phyloP scores from a whole-genome alignment of 2,329 filamentous ascomycete species.

The Pestalotiopsis sp. region DNA sequence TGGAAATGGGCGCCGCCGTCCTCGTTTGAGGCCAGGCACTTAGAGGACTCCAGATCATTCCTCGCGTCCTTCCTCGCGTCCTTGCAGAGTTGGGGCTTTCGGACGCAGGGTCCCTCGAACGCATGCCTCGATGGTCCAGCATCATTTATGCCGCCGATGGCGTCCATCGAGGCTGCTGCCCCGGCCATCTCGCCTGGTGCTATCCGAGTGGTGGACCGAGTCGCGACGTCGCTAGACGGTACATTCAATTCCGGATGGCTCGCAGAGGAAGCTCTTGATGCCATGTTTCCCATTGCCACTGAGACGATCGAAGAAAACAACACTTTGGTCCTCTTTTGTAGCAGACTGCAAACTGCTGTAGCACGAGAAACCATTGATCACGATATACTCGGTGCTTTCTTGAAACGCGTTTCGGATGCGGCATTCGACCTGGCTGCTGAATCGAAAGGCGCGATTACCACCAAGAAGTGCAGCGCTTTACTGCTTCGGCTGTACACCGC shows the following conservation, averaged over 20 bases:
- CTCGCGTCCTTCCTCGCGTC: slow-evolving; percentile 1
- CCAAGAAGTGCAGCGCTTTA: not conserved
- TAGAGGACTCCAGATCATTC: not conserved
- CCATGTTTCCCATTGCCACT: not conserved
- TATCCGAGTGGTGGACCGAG: not conserved
- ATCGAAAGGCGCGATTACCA: not conserved
- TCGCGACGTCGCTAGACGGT: not conserved
- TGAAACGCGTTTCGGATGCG: not conserved
- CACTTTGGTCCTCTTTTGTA: slow-evolving; percentile 23
- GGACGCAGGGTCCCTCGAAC: not conserved
- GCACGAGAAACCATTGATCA: not conserved
- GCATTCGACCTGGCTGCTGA: not conserved
- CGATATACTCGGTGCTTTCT: not conserved
- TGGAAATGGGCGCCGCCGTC: slow-evolving; percentile 57
- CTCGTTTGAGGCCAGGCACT: slow-evolving; percentile 13
- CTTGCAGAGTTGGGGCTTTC: not conserved
- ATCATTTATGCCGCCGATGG: not conserved
- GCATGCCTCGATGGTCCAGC: not conserved
- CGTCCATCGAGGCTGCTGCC: not conserved
- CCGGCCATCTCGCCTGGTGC: not conserved
- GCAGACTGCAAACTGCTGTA: slow-evolving; percentile 21
- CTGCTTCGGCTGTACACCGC: slow-evolving; percentile 5
- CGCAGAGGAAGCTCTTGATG: not conserved
- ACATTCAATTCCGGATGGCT: not conserved
- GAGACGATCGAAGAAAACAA: not conserved